Percentiles rank a stretch among this genome's conserved stretches.
phyloP scores from a whole-genome alignment of 805 yeast species.

The Ogataea ganodermae region DNA sequence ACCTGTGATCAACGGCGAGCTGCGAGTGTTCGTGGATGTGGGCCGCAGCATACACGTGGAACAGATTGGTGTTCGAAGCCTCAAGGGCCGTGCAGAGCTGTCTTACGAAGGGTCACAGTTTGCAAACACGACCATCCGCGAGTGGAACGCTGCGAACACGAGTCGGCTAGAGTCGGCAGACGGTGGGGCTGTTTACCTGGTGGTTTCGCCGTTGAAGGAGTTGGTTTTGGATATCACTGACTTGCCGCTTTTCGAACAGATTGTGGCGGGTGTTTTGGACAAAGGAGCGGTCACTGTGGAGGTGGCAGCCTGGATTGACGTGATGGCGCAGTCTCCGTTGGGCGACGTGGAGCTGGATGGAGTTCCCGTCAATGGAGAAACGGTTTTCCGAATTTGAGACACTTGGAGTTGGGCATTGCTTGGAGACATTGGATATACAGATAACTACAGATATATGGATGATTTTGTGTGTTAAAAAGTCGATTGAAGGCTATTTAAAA shows the following conservation, averaged over 20 bases:
- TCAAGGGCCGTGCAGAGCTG: slow-evolving; percentile 46
- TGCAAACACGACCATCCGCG: slow-evolving; percentile 43
- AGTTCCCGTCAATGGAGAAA: slow-evolving; percentile 29
- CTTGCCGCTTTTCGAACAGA: slow-evolving; percentile 41
- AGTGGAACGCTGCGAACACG: slow-evolving; percentile 50
- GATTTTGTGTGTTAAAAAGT: not conserved
- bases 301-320: slow-evolving; percentile 42
- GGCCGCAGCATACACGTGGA: slow-evolving; percentile 12
- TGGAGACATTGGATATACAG: not conserved
- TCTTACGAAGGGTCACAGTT: slow-evolving; percentile 42
- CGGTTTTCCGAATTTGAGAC: slow-evolving; percentile 25
- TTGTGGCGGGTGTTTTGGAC: slow-evolving; percentile 44
- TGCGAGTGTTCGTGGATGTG: slow-evolving; percentile 32
- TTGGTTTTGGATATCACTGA: slow-evolving; percentile 46
- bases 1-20: slow-evolving; percentile 42
- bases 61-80: slow-evolving; percentile 31
- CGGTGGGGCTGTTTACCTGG: slow-evolving; percentile 31
- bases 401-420: not conserved
- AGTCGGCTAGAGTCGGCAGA: slow-evolving; percentile 21
- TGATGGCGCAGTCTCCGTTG: slow-evolving; percentile 30
- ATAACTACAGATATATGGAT: not conserved
- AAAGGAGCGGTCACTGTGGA: slow-evolving; percentile 41
- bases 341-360: slow-evolving; percentile 37
- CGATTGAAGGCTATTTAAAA: not conserved
- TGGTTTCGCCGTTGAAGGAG: slow-evolving; percentile 43